Evolutionary conservation across 805 yeast species (phyloP), one percentile per base, ranked within the genome.

Genomic region (Candida maesae): DNA sequence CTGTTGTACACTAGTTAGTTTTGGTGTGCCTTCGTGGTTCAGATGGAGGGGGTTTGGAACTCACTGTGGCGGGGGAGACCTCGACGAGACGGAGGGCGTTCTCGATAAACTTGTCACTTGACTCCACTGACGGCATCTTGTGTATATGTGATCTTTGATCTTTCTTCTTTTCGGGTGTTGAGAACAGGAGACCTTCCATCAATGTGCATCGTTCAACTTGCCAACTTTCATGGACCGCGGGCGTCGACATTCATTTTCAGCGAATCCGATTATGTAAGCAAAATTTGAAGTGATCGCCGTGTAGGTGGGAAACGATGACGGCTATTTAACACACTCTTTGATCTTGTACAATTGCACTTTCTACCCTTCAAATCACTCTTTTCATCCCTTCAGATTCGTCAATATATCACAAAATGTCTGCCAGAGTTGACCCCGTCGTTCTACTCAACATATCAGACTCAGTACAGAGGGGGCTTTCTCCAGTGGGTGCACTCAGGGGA

Each of bases 101-200:
- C 31, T 55, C 53, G 13, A 55, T 48, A 33, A 55, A 55, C 14
- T 48, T 29, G 18, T 55, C 58, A 2, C 50, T 35, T 10, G 56
- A 45, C 18, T 47, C 42, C 25, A 51, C 33, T 1, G 44, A 9
- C 1, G 59, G 53, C 57, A 52, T 54, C 6, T 16, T 30, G 29
- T 9, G 11, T n/a, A n/a, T n/a, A n/a, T n/a, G n/a, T n/a, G n/a
- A n/a, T n/a, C n/a, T n/a, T n/a, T n/a, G n/a, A n/a, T n/a, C n/a
- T n/a, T n/a, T n/a, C n/a, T n/a, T n/a, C n/a, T n/a, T n/a, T n/a
- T n/a, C n/a, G n/a, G n/a, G n/a, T n/a, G n/a, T n/a, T n/a, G n/a
- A n/a, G n/a, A n/a, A n/a, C n/a, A n/a, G n/a, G n/a, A n/a, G n/a
- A n/a, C n/a, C n/a, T n/a, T n/a, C n/a, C n/a, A n/a, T n/a, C n/a